Evolutionary conservation across 2,329 filamentous ascomycete species (phyloP), one percentile per base, ranked within the genome.

Genomic region (Botryotinia globosa): DNA sequence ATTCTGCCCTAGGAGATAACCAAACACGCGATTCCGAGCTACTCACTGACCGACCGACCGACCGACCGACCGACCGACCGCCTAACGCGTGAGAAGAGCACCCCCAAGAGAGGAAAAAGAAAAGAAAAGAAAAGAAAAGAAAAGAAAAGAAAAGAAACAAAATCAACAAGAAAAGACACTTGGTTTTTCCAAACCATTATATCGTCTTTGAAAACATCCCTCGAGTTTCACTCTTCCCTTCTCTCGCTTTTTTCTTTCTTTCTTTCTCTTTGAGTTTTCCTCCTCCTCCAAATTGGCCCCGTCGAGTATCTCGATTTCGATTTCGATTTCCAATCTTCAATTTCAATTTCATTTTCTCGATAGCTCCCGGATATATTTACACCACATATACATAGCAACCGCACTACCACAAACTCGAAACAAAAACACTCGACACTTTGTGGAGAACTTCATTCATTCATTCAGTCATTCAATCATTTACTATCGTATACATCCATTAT

Each of bases 361-460:
- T 14, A n/a, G 48, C 48, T 54, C 48, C 48, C 7, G 12, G 12
- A n/a, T n/a, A 42, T 63, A 63, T 63, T 63, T 63, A 42, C 37
- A 42, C 61, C 61, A 44, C 39, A 63, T 42, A 63, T 63, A 29
- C 61, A 63, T 63, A 63, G 61, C 61, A 63, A 63, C 61, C 16
- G 39, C 61, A 63, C 61, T 63, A 63, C 61, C 25, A 61, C 37
- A n/a, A 62, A 62, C 14, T 25, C 37, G 42, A 37, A 29, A 39
- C 34, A 25, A 8, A 42, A 42, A n/a, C 59, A 61, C 14, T 37
- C 58, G 25, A 39, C 1, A n/a, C 37, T 42, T 62, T 62, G 59
- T 62, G 59, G 59, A 18, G 59, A 62, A 62, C 12, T 10, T 18
- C 6, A 62, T 62, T 62, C 59, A 62, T 62, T 54, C 2, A 54